phyloP scores from a whole-genome alignment of 768 basidiomycete species.

The Tricholoma bakamatsutake region DNA sequence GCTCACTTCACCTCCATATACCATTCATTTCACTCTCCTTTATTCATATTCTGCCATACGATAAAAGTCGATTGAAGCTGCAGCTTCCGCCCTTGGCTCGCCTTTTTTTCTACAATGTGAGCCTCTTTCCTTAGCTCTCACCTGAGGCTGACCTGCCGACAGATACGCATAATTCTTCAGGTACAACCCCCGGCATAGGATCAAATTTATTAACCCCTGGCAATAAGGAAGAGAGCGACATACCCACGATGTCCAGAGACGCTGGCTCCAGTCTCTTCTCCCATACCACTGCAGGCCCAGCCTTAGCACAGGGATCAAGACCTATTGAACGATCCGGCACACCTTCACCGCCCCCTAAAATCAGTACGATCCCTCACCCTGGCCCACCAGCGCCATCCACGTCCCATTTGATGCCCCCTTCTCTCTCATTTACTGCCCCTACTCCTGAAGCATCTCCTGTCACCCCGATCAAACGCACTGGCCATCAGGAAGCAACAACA shows the following conservation, averaged over 20 bases:
- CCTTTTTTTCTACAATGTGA: constrained; percentile 36
- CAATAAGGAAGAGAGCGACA: constrained; percentile 13
- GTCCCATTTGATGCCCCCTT: constrained; percentile 31
- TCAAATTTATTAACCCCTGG: constrained; percentile 10
- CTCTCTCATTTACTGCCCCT: constrained; percentile 33
- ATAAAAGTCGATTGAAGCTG: constrained; percentile 24
- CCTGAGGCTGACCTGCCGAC: constrained; percentile 9
- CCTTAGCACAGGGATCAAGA: constrained; percentile 11
- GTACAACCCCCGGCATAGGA: constrained; percentile 18
- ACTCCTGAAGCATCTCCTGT: constrained; percentile 36
- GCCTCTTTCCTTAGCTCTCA: constrained; percentile 8
- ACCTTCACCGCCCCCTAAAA: constrained; percentile 21
- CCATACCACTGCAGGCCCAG: neutral
- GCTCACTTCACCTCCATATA: constrained; percentile 23
- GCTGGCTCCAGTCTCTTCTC: constrained; percentile 3
- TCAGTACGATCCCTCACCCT: constrained; percentile 18
- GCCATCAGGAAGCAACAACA: constrained; percentile 24
- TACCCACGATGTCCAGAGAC: constrained; percentile 13
- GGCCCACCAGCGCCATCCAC: constrained; percentile 22
- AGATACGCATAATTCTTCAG: constrained; percentile 28
- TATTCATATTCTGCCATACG: constrained; percentile 15
- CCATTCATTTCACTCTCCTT: constrained; percentile 14
- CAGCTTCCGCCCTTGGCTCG: constrained; percentile 25
- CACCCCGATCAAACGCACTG: constrained; percentile 20
- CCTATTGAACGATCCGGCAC: constrained; percentile 15